Evolutionary conservation across 2,329 filamentous ascomycete genomes (phyloP), one percentile per base, ranked within the genome.

Genomic region (Dactylonectria estremocensis): DNA sequence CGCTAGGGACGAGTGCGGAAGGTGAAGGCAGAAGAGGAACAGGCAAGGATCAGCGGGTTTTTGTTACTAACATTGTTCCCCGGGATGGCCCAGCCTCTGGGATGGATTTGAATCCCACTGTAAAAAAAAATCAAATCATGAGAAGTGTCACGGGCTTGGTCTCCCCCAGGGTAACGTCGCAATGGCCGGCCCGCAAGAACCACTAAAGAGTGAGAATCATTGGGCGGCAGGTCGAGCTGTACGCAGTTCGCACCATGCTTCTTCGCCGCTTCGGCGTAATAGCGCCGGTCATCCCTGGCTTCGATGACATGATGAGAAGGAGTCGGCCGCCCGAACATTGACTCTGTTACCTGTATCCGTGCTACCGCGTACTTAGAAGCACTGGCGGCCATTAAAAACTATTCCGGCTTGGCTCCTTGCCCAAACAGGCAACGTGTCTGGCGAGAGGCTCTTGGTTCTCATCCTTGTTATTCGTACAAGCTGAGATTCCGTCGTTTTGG

Each of bases 1-100:
- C 58, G 46, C 58, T 66, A 66, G 64, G 16, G 46, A 61, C 22
- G 46, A 61, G 33, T 50, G 58, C 48, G 64, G 64, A 66, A 66
- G 64, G 64, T 66, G 64, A 46, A 50, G 45, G 7, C 31, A 20
- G 18, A 7, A 48, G 20, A 48, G 48, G 1, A n/a, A 52, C 24
- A 24, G 10, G 28, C 49, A 35, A 11, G 49, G 49, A 35, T 53
- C 49, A 20, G 49, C 31, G 18, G 50, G 18, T 53, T 16, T 3
- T 16, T 52, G 9, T 16, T 16, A 52, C 8, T 46, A 20, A n/a
- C 14, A n/a, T 14, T 8, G 40, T n/a, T 5, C 5, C 16, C 37
- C 37, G 16, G 37, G 37, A 40, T 40, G 13, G 37, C 37, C 37
- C 37, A 16, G 13, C 10, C 9, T 37, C 9, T 6, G 35, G 35